Evolutionary conservation across 2,329 filamentous ascomycete genomes (phyloP), one percentile per base, ranked within the genome.

Genomic region (Monosporascus ibericus): DNA sequence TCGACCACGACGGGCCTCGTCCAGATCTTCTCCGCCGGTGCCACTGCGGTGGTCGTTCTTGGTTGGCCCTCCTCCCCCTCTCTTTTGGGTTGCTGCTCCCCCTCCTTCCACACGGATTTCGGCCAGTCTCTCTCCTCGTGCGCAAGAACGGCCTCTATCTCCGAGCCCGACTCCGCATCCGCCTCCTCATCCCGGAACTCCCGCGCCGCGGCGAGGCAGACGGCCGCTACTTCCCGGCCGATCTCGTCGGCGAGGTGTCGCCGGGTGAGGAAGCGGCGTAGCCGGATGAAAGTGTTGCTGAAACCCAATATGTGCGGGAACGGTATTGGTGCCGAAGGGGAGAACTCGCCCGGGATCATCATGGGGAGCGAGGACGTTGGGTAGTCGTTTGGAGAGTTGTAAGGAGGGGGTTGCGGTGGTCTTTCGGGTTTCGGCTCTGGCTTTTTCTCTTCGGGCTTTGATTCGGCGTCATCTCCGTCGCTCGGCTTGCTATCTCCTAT

Each of bases 281-380:
- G 78, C 55, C 94, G 86, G 58, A 85, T 87, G 1, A 91, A 88
- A 3, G 92, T 96, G 73, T 94, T 92, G 57, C 88, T 75, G 76
- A 99, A 95, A 55, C 94, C 94, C 30, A 99, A 86, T 53, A 96
- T 81, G 68, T 97, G 92, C 1, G 92, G 92, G 69, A 95, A 88
- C 42, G 82, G 76, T 54, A 99, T 79, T 15, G 87, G 78, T 24
- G 80, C 76, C 6, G 87, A 85, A 44, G 90, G 90, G 38, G 85
- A 81, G 64, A 99, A 83, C 54, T 86, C 81, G 56, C 75, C 65
- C 3, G 92, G 92, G 44, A 87, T 80, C 44, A 79, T 75, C 30
- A 77, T 66, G 1, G 92, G 85, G 48, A 91, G 76, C 24, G 72
- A 64, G 40, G 87, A 82, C 38, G 81, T 75, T 7, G 81, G 63